Evolutionary conservation across 176 grass and related monocot genomes (phyloP).

Genomic region (Aechmea fasciata): DNA sequence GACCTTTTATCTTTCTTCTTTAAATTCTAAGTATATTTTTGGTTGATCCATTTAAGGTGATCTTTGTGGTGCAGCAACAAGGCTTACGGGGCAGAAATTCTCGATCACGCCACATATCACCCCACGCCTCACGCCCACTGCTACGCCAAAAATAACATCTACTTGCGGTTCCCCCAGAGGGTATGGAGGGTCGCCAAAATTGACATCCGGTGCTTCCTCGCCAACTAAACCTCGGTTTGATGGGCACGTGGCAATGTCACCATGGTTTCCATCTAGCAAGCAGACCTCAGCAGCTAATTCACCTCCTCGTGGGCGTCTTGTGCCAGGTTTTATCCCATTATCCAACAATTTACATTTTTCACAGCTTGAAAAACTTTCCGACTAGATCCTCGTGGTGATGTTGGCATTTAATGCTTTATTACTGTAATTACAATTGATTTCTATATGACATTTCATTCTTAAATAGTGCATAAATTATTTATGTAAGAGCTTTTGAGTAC

Average conservation of each 20-base stretch:
- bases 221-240: conserved; percentile 59
- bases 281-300: conserved; percentile 74
- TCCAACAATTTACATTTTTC: not conserved
- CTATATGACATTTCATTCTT: no score
- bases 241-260: conserved; percentile 58
- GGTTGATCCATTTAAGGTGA: conserved; percentile 14
- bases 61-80: conserved; percentile 41
- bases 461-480: no score
- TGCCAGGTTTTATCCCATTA: conserved; percentile 43
- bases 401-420: no score
- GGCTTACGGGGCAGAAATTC: conserved; percentile 30
- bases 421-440: no score
- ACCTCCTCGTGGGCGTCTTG: conserved; percentile 49
- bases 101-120: conserved; percentile 38
- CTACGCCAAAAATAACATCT: conserved; percentile 49
- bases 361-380: not conserved
- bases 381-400: no score
- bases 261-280: conserved; percentile 89
- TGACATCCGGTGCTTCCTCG: conserved; percentile 63
- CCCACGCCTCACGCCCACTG: conserved; percentile 43
- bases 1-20: conserved; percentile 3
- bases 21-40: not conserved
- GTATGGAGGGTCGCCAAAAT: conserved; percentile 49
- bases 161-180: conserved; percentile 56
- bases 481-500: no score